Conservation (phyloP, 441 rosid species). For the Eugenia klotzschiana region DNA sequence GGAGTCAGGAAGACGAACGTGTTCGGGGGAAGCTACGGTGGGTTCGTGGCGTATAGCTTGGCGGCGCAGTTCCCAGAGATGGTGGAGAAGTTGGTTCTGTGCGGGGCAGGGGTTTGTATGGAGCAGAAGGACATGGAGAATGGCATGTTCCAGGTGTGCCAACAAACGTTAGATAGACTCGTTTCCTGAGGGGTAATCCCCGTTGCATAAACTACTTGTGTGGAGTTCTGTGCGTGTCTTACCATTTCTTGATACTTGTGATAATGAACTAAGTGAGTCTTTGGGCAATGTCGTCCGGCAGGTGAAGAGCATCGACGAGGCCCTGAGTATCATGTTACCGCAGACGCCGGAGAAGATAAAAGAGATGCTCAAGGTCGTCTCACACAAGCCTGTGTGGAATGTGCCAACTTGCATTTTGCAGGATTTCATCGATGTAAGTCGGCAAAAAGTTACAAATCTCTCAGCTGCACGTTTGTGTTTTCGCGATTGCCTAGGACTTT, state of each 20-base stretch:
- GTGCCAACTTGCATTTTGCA: slow-evolving; percentile 46
- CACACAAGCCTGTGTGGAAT: slow-evolving; percentile 29
- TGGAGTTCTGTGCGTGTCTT: neutral
- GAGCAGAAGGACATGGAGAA: neutral
- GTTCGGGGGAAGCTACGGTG: neutral
- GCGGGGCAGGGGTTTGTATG: neutral
- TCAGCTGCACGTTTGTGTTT: neutral
- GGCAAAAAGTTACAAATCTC: neutral
- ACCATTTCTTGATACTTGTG: neutral
- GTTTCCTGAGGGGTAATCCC: neutral
- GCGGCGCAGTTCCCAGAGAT: neutral
- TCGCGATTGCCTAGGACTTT: neutral
- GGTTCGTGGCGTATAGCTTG: neutral
- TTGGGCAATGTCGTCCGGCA: neutral
- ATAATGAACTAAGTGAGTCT: neutral
- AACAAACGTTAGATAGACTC: neutral
- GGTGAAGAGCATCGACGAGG: slow-evolving; percentile 43
- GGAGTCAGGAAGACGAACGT: neutral
- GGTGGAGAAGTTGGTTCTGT: neutral
- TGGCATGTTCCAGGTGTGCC: neutral
- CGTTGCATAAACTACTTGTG: neutral
- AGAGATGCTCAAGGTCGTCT: slow-evolving; percentile 26
- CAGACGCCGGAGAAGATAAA: slow-evolving; percentile 34
- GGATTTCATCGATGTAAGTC: slow-evolving; percentile 50
- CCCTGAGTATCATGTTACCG: slow-evolving; percentile 34